Evolutionary conservation across 177 flowering plant genomes (phyloP).

Genomic region (Telopea speciosissima): DNA sequence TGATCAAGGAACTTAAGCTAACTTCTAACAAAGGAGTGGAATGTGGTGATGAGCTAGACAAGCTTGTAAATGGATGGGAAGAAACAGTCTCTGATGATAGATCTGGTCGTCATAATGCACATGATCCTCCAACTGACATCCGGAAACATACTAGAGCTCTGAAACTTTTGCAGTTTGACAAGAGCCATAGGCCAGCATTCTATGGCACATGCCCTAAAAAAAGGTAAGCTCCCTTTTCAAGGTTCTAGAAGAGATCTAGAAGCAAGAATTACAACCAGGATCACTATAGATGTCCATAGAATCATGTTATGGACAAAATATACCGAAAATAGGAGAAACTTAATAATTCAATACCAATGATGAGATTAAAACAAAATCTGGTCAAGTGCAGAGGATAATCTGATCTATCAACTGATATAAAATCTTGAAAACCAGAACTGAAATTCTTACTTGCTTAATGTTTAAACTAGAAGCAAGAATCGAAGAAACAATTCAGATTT

Average conservation of each 20-base stretch:
- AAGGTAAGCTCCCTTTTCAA: slow-evolving; percentile 39
- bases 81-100: slow-evolving; percentile 28
- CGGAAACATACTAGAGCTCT: slow-evolving; percentile 30
- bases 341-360: no score
- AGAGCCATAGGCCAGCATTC: slow-evolving; percentile 89
- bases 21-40: slow-evolving; percentile 27
- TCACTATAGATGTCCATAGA: no score
- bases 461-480: no score
- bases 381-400: no score
- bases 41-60: slow-evolving; percentile 40
- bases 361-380: no score
- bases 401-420: no score
- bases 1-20: slow-evolving; percentile 72
- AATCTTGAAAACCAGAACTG: no score
- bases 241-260: no score
- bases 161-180: slow-evolving; percentile 84
- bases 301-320: neutral
- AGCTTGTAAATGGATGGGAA: slow-evolving; percentile 46
- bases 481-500: no score
- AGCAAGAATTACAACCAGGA: no score
- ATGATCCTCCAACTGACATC: slow-evolving; percentile 13
- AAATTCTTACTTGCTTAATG: no score
- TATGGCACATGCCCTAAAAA: slow-evolving; percentile 75
- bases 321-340: no score
- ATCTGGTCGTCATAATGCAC: slow-evolving; percentile 17